Conservation (phyloP, 2,329 filamentous ascomycete species). For the Fusarium miscanthi region DNA sequence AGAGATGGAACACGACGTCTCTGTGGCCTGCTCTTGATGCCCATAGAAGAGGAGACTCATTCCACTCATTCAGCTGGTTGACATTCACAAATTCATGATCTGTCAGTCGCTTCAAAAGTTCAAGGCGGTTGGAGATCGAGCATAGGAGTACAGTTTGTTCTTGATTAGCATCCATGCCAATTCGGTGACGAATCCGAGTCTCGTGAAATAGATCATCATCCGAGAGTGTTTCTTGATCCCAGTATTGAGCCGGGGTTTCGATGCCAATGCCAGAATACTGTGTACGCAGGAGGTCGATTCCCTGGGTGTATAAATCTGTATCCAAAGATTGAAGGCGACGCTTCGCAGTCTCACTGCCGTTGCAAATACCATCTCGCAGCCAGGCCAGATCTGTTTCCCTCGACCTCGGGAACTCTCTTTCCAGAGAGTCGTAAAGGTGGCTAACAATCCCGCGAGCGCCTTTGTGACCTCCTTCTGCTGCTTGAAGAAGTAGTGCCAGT, state of each 20-base stretch:
- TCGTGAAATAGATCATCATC: not conserved
- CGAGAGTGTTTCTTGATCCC: not conserved
- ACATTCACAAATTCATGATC: not conserved
- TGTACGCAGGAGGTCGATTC: not conserved
- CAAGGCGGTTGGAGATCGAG: not conserved
- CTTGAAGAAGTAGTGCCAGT: not conserved
- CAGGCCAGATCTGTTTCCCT: not conserved
- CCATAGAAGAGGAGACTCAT: not conserved
- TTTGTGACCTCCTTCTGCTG: not conserved
- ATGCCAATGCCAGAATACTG: not conserved
- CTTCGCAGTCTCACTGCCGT: not conserved
- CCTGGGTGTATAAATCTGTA: not conserved
- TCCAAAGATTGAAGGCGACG: not conserved
- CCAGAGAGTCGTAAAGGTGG: not conserved
- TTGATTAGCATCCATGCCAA: not conserved
- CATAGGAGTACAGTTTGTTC: not conserved
- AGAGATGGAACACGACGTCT: fast-evolving
- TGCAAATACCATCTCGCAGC: not conserved
- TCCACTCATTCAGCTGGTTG: not conserved
- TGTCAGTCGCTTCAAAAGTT: fast-evolving
- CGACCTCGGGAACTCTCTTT: fast-evolving
- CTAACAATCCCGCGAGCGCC: not conserved
- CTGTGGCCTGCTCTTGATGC: not conserved
- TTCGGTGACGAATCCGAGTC: not conserved
- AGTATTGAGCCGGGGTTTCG: not conserved